Percentiles rank a stretch among this genome's conserved stretches.
These are phyloP conservation scores for Phaffia australis DNA, from an alignment of 768 basidiomycete genomes.

Conservation along the genomic window DNA sequence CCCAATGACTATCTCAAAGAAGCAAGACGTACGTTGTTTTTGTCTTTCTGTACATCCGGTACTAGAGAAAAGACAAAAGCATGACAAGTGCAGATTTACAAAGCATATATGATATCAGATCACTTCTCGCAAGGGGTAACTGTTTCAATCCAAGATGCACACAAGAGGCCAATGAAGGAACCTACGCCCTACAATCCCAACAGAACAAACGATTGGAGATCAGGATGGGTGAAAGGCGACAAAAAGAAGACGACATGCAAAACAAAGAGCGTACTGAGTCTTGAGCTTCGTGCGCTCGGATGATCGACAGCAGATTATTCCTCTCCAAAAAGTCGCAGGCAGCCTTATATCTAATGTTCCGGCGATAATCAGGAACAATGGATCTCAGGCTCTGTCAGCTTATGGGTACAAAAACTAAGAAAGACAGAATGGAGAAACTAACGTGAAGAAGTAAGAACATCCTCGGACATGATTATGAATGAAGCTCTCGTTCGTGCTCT, in stretches of 20 bases:
- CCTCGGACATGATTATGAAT: constrained; percentile 93
- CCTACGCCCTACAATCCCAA: no score
- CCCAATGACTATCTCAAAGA: neutral
- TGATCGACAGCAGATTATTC: constrained; percentile 91
- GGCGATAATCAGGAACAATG: neutral
- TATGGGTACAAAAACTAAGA: neutral
- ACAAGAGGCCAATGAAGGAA: no score
- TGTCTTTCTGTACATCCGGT: constrained; percentile 98
- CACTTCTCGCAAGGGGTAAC: neutral
- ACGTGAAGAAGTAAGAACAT: constrained; percentile 97
- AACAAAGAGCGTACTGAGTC: constrained; percentile 42
- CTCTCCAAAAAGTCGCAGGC: constrained; percentile 95
- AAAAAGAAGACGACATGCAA: neutral
- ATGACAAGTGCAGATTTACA: no score
- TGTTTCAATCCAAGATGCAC: neutral
- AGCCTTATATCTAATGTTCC: constrained; percentile 65
- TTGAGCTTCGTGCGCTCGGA: constrained; percentile 95
- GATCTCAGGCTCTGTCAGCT: neutral
- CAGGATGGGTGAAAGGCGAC: neutral
- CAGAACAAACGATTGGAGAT: neutral
- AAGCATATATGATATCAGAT: no score
- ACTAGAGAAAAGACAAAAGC: constrained; percentile 43
- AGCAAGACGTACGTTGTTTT: constrained; percentile 56
- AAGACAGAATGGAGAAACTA: constrained; percentile 33
- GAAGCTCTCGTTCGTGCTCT: constrained; percentile 82